Evolutionary conservation across 2,329 filamentous ascomycete species (phyloP).

Genomic region (Xylaria sp.): DNA sequence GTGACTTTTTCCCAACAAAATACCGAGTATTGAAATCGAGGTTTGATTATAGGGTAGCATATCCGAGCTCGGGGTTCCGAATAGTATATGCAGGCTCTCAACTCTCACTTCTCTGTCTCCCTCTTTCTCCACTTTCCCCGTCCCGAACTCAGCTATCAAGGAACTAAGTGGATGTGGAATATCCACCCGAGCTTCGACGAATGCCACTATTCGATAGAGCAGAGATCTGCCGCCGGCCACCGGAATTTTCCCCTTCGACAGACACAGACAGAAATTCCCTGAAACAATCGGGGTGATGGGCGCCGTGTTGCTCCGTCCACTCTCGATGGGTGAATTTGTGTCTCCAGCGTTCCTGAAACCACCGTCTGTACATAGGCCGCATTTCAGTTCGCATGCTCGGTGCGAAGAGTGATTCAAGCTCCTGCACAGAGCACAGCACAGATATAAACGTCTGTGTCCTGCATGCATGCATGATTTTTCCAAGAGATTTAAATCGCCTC

Average conservation of each 20-base stretch:
- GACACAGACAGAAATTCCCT: not conserved
- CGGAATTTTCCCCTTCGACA: not conserved
- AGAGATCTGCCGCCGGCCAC: not conserved
- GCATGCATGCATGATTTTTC: constrained; percentile 17
- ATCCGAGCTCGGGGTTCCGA: constrained; percentile 32
- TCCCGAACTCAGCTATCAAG: constrained; percentile 12
- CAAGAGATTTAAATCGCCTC: not conserved
- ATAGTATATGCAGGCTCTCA: constrained; percentile 14
- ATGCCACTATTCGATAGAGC: not conserved
- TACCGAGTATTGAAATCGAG: constrained; percentile 1
- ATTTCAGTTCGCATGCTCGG: constrained; percentile 17
- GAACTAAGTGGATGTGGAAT: constrained; percentile 1
- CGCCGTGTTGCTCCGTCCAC: constrained; percentile 4
- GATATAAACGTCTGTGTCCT: constrained; percentile 5
- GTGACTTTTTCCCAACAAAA: constrained; percentile 1
- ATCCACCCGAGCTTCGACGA: not conserved
- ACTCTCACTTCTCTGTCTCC: constrained; percentile 5
- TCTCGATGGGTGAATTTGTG: not conserved
- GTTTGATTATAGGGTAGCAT: constrained; percentile 36
- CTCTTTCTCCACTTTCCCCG: constrained; percentile 33
- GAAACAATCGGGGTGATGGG: constrained; percentile 7
- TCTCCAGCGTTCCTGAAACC: constrained; percentile 31
- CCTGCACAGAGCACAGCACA: constrained; percentile 8
- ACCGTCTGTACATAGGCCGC: too few relatives aligned
- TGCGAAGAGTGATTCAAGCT: constrained; percentile 18